Base-by-base conservation (phyloP, 2,329 filamentous ascomycete species). In the Clonostachys byssicola region DNA sequence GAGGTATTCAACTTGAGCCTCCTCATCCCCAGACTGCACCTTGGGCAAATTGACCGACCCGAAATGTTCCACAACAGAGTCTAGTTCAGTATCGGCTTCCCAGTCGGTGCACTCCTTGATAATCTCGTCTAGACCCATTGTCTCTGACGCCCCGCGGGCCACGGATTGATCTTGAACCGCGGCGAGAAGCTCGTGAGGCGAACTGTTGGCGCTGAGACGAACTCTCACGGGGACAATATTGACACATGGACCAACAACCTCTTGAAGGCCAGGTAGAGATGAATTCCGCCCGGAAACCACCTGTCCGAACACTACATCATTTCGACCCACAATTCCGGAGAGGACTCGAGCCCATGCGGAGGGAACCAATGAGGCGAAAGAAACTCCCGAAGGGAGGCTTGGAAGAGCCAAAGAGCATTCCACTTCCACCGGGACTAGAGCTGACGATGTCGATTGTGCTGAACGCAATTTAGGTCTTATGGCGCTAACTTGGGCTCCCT, bases 171-270 rank as follows among this genome's bases (percentile, higher is more conserved):
- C n/a, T 34, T 47, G 45, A 12, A 47, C 23, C 6, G 13, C 14
- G 12, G 20, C n/a, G 6, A 47, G 45, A 13, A 47, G 40, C 16
- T 47, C 30, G 5, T 10, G 17, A n/a, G 41, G 14, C 2, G 16
- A 36, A 10, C 8, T 13, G 6, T 10, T 9, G 6, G 40, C 12
- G 18, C 8, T 8, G 51, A 70, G 64, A 3, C 57, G 55, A 2
- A 68, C 64, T 8, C 67, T 63, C 5, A 69, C 63, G n/a, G 67
- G 67, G 1, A 71, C 58, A 50, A 69, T 60, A 55, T 71, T 71
- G 40, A 72, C 48, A 42, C 67, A 71, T 8, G 66, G 66, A 0
- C 70, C 70, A 9, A 71, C 56, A 17, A 70, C 65, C 18, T 63
- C 61, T 8, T 53, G 42, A 9, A 70, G 54, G 5, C 64, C 61